Percentiles rank a stretch among this genome's conserved stretches.
phyloP scores from a whole-genome alignment of 805 yeast species.

The Wickerhamomyces kurtzmanii region DNA sequence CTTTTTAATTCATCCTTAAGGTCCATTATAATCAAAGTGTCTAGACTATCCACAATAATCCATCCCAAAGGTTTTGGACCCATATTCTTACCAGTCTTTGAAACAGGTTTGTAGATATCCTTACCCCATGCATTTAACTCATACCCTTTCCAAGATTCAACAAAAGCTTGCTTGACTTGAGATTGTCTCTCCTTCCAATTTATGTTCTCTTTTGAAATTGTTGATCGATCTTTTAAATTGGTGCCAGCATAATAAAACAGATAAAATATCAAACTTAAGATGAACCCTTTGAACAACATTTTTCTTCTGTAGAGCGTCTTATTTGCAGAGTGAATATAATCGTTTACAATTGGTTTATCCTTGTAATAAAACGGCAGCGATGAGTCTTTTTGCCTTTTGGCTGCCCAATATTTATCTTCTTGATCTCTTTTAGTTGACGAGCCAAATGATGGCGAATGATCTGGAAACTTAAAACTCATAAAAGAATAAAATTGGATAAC shows the following conservation, averaged over 20 bases:
- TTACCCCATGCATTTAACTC: slow-evolving; percentile 73
- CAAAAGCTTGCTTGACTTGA: slow-evolving; percentile 58
- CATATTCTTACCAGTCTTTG: slow-evolving; percentile 58
- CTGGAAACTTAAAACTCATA: no score
- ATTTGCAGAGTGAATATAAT: slow-evolving; percentile 5
- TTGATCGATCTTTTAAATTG: slow-evolving; percentile 9
- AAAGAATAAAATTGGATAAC: no score
- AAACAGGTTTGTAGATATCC: slow-evolving; percentile 68
- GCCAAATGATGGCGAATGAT: no score
- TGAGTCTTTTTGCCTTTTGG: slow-evolving; percentile 7
- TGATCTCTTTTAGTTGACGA: not conserved
- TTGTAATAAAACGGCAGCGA: slow-evolving; percentile 29
- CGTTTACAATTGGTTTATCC: slow-evolving; percentile 34
- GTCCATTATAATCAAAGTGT: slow-evolving; percentile 69
- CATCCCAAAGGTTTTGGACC: slow-evolving; percentile 81
- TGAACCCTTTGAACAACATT: slow-evolving; percentile 34
- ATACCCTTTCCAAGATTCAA: slow-evolving; percentile 72
- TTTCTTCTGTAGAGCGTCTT: slow-evolving; percentile 11
- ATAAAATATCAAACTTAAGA: slow-evolving; percentile 30
- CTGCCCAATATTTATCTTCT: slow-evolving; percentile 9
- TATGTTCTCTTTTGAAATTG: slow-evolving; percentile 4
- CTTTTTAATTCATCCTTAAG: slow-evolving; percentile 46
- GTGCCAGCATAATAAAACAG: slow-evolving; percentile 23
- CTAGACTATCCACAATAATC: slow-evolving; percentile 85
- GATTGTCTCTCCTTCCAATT: slow-evolving; percentile 40